Evolutionary conservation across 768 basidiomycete genomes (phyloP), one percentile per base, ranked within the genome.

Genomic region (Rickenella mellea): DNA sequence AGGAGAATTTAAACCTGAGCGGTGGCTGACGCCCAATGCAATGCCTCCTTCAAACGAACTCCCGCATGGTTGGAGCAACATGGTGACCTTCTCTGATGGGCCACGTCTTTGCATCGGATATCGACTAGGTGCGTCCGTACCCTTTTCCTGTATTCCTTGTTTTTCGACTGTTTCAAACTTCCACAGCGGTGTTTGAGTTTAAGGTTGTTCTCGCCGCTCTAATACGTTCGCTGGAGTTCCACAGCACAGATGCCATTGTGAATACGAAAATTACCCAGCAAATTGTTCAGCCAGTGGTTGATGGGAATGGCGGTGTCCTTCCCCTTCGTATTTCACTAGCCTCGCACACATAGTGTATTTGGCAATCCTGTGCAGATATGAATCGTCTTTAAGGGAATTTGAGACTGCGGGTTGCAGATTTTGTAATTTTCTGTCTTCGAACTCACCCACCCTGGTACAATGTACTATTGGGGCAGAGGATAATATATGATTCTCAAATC

Each of bases 21-120:
- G 67, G 10, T 71, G 67, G 67, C 39, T 67, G 22, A n/a, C n/a
- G n/a, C n/a, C n/a, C n/a, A n/a, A n/a, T n/a, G n/a, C n/a, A n/a
- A n/a, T n/a, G n/a, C n/a, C n/a, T n/a, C n/a, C n/a, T n/a, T n/a
- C n/a, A n/a, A n/a, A n/a, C n/a, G n/a, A n/a, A n/a, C n/a, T n/a
- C n/a, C n/a, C n/a, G n/a, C n/a, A 49, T 42, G 68, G 68, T 10
- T 68, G 64, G 61, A 60, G 58, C 39, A 58, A 58, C 12, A 46
- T 65, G 10, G 48, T 61, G 11, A 56, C 68, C 22, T 70, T 70
- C 55, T 58, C 57, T 43, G 68, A 68, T 45, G 69, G 69, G 3
- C 66, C 66, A 10, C 47, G 68, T 17, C 64, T 58, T 38, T 69
- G 68, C 51, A 51, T 68, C 43, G 68, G 68, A 17, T 66, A 60